Evolutionary conservation across 2,329 filamentous ascomycete genomes (phyloP), one percentile per base, ranked within the genome.

Genomic region (Phyllosticta citrichinensis): DNA sequence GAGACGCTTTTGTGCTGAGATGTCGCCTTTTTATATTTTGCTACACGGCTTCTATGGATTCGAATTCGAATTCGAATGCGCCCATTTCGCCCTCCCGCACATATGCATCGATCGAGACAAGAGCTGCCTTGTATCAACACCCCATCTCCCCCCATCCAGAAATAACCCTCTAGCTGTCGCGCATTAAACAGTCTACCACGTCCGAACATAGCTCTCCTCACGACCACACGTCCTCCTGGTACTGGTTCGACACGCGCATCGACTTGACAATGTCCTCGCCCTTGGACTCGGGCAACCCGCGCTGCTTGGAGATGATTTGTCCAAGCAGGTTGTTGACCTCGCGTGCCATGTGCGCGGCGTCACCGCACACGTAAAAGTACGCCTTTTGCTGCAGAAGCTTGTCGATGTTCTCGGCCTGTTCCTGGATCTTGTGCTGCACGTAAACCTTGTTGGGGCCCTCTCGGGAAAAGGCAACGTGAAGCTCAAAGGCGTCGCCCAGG

Each of bases 341-440:
- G 62, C 92, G 87, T 55, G 92, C 92, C 92, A 97, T 97, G 79
- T 96, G 92, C 61, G 94, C 89, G 0, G 95, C 95, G 72, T 99
- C 94, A 77, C 94, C 94, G 70, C 95, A 99, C 62, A 99, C 93
- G 74, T 99, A 99, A 74, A 99, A 92, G 77, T 94, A 97, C 5
- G 91, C 94, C 71, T 87, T 87, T 74, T 92, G 89, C 75, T 88
- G 81, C 10, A 99, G 81, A 0, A 99, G 84, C 65, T 93, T 86
- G 76, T 96, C 93, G 76, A 99, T 82, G 68, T 96, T 85, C 69
- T 89, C 83, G 62, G 89, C 86, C 57, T 86, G 82, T 75, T 97
- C 90, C 77, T 89, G 87, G 63, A 99, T 82, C 64, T 89, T 84
- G 76, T 99, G 91, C 77, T 99, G 94, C 22, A 99, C 94, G 71